phyloP scores from a whole-genome alignment of 805 yeast genomes.

The Metschnikowia amazonensis region DNA sequence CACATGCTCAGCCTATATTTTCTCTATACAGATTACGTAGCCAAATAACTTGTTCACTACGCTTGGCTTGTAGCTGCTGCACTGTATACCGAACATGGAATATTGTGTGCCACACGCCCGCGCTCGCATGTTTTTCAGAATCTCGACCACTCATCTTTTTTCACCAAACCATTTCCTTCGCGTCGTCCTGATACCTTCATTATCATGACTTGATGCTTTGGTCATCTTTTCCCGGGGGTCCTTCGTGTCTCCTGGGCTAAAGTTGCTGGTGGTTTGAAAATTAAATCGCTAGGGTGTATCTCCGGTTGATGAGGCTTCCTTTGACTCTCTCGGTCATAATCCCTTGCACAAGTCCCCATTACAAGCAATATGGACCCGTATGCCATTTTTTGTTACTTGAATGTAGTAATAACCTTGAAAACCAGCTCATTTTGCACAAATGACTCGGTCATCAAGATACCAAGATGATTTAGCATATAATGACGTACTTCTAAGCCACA shows the following conservation, averaged over 20 bases:
- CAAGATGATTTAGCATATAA: no score
- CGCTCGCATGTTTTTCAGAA: neutral
- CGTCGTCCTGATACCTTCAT: conserved; percentile 16
- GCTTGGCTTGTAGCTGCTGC: neutral
- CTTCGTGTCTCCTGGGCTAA: conserved; percentile 14
- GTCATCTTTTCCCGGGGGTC: conserved; percentile 17
- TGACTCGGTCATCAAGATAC: no score
- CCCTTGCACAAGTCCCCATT: conserved; percentile 34
- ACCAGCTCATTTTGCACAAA: no score
- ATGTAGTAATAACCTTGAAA: no score
- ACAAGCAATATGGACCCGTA: neutral
- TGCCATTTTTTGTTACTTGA: no score
- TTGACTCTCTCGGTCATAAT: conserved; percentile 51
- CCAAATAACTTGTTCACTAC: neutral
- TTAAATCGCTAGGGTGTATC: conserved; percentile 42
- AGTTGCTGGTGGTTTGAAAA: conserved; percentile 16
- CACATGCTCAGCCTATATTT: no score
- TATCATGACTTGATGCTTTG: conserved; percentile 15
- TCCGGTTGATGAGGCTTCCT: conserved; percentile 45
- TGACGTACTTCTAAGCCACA: no score
- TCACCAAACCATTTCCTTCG: conserved; percentile 16
- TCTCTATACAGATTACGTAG: no score
- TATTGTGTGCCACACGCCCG: neutral
- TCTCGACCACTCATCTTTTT: neutral
- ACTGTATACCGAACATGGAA: neutral